Conservation (phyloP, 1,284 basidiomycete species). For the Pseudozyma pruni region DNA sequence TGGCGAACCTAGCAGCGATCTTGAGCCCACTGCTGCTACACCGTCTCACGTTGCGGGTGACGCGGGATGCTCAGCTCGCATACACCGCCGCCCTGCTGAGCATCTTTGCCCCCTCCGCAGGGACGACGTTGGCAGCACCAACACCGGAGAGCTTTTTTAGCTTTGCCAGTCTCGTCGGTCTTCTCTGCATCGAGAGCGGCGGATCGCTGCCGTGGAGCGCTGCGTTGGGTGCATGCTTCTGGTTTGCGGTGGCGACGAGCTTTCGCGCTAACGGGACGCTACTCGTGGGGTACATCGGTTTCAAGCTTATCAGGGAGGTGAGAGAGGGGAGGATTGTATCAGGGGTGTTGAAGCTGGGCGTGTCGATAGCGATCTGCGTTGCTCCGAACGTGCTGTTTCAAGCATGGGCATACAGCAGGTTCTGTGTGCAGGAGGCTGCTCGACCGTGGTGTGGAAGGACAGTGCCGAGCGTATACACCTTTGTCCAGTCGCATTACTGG, state of each 20-base stretch:
- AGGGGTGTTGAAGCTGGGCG: constrained; percentile 1
- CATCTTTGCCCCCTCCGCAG: constrained; percentile 82
- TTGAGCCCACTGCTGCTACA: constrained; percentile 73
- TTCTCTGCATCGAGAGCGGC: constrained; percentile 20
- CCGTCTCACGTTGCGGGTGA: constrained; percentile 63
- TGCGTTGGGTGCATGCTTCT: constrained; percentile 74
- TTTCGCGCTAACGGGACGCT: constrained; percentile 87
- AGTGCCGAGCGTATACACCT: constrained; percentile 81
- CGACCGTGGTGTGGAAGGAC: constrained; percentile 76
- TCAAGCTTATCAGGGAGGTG: constrained; percentile 31
- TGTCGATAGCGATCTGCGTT: constrained; percentile 9
- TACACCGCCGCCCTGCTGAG: constrained; percentile 76
- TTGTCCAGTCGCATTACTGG: constrained; percentile 87
- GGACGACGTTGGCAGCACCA: constrained; percentile 74
- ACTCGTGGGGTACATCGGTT: constrained; percentile 74
- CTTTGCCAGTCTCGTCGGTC: constrained; percentile 69
- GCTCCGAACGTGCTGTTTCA: constrained; percentile 80
- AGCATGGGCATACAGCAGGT: constrained; percentile 74
- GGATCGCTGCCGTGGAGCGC: constrained; percentile 41
- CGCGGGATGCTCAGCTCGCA: constrained; percentile 72
- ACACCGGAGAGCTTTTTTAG: constrained; percentile 90
- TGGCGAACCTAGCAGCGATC: constrained; percentile 64
- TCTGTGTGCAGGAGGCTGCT: constrained; percentile 72
- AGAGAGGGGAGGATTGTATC: background rate
- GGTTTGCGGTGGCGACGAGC: constrained; percentile 75